Conservation (phyloP, 108 stramenopile genomes). For the Nitzschia inconspicua region DNA sequence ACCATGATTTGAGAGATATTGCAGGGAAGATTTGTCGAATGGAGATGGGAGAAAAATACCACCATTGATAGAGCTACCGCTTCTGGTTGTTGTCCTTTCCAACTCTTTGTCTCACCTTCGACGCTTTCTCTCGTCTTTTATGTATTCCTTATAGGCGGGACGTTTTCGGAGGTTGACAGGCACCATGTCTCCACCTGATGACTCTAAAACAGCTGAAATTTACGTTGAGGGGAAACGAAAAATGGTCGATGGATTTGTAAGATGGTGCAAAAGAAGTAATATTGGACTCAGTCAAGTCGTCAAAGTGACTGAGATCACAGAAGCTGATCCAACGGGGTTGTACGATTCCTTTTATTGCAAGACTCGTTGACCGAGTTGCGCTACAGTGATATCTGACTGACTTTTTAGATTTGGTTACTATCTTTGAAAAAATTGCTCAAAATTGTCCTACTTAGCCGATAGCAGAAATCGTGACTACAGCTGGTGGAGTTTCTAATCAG, state of each 20-base stretch:
- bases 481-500: neutral
- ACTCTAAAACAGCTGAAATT: constrained; percentile 54
- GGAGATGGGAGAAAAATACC: neutral
- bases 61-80: neutral
- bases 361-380: too few relatives aligned
- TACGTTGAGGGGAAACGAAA: constrained; percentile 81
- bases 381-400: too few relatives aligned
- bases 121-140: neutral
- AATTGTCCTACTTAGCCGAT: too few relatives aligned
- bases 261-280: constrained; percentile 75
- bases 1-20: too few relatives aligned
- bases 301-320: constrained; percentile 50
- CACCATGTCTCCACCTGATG: constrained; percentile 79
- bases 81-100: neutral
- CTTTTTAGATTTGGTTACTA: too few relatives aligned
- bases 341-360: constrained; percentile 81
- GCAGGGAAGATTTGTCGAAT: too few relatives aligned
- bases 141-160: constrained; percentile 37
- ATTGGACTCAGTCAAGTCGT: constrained; percentile 67
- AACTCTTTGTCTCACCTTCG: neutral
- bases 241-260: constrained; percentile 77
- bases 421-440: too few relatives aligned
- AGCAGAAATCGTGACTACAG: neutral
- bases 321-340: constrained; percentile 74
- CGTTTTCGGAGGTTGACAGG: constrained; percentile 71